These are phyloP conservation scores for Spizellomyces punctatus DNA, from an alignment of 192 early-diverging fungal species.

Conservation along the genomic window DNA sequence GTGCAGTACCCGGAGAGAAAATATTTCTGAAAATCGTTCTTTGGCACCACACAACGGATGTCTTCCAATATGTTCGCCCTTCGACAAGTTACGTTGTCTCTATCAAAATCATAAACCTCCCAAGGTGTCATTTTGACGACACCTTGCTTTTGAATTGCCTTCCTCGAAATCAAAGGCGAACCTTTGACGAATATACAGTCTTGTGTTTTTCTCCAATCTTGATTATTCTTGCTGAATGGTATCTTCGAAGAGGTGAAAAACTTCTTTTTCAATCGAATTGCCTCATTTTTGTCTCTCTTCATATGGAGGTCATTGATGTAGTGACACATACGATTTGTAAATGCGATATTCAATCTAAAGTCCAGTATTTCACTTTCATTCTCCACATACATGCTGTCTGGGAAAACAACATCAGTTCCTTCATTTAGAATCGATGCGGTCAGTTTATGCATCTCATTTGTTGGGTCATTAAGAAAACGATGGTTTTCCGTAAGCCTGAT, in stretches of 20 bases:
- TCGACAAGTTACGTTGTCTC: conserved; percentile 4
- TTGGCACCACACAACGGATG: not conserved
- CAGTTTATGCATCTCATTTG: conserved; percentile 14
- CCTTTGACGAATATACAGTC: conserved; percentile 20
- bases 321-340: conserved; percentile 22
- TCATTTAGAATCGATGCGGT: not conserved
- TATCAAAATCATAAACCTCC: conserved; percentile 5
- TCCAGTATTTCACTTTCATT: too few species aligned
- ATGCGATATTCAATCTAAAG: conserved; percentile 15
- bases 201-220: conserved; percentile 14
- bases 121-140: conserved; percentile 20
- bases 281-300: not conserved
- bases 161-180: conserved; percentile 11
- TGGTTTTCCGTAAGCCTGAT: not conserved
- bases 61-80: too few species aligned
- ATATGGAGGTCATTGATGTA: conserved; percentile 17
- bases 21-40: conserved; percentile 11
- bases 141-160: not conserved
- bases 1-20: conserved; percentile 19
- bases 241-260: not conserved
- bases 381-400: not conserved
- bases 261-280: not conserved
- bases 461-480: conserved; percentile 15
- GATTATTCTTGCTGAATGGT: too few species aligned
- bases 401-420: not conserved